A percentile compares a stretch with the other conserved stretches of the same genome.
These are phyloP conservation scores for Dalbergia cultrata DNA, from an alignment of 306 rosid species.

Conservation along the genomic window DNA sequence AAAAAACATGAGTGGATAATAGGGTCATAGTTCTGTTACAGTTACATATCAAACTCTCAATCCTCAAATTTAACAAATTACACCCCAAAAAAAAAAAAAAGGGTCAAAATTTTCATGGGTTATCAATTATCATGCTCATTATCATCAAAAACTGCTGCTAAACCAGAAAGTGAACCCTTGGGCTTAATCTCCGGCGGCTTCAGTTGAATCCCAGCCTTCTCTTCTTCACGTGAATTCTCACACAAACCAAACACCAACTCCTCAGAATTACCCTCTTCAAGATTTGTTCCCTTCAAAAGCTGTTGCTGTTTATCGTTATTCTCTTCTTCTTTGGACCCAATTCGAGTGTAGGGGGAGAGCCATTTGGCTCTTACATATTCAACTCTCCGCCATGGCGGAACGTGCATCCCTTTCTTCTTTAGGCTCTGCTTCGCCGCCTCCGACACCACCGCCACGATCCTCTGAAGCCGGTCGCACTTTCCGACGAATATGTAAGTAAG, in stretches of 20 bases:
- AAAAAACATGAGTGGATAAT: slow-evolving; percentile 76
- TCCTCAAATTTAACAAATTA: slow-evolving; percentile 36
- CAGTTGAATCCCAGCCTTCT: slow-evolving; percentile 43
- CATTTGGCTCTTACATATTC: slow-evolving; percentile 84
- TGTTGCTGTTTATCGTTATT: not conserved
- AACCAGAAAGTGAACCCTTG: slow-evolving; percentile 53
- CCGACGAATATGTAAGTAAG: slow-evolving; percentile 81
- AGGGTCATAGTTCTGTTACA: slow-evolving; percentile 44
- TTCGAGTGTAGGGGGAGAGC: slow-evolving; percentile 66
- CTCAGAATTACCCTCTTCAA: not conserved
- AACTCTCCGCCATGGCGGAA: slow-evolving; percentile 83
- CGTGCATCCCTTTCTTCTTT: slow-evolving; percentile 75
- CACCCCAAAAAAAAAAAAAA: not conserved
- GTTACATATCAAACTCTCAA: slow-evolving; percentile 29
- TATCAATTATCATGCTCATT: slow-evolving; percentile 13
- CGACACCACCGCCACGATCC: slow-evolving; percentile 66
- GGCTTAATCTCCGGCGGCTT: slow-evolving; percentile 64
- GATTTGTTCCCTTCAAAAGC: slow-evolving; percentile 16
- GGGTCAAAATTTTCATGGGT: slow-evolving; percentile 63
- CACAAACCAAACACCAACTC: slow-evolving; percentile 34
- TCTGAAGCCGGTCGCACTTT: slow-evolving; percentile 62
- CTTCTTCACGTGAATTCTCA: slow-evolving; percentile 38
- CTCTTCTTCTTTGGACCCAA: slow-evolving; percentile 9
- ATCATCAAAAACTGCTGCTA: slow-evolving; percentile 66
- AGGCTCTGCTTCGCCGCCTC: slow-evolving; percentile 87